A percentile compares a stretch with the other conserved stretches of the same genome.
These are phyloP conservation scores for Calonectria crousiana DNA, from an alignment of 2,329 filamentous ascomycete genomes.

Conservation along the genomic window DNA sequence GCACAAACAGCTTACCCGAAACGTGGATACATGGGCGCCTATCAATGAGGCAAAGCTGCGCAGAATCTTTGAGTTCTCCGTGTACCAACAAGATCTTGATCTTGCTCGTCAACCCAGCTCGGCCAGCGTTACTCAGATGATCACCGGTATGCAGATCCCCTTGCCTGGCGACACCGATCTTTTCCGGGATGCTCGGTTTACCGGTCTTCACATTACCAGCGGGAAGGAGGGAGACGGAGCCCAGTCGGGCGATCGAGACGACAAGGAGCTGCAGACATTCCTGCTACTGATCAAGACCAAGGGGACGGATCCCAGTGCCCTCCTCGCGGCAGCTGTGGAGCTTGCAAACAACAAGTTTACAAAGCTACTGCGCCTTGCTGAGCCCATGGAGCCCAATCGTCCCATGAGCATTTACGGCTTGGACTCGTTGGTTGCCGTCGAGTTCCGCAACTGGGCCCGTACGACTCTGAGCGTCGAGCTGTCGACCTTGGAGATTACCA, in stretches of 20 bases:
- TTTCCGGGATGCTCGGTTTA: slow-evolving; percentile 42
- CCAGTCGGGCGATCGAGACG: slow-evolving; percentile 7
- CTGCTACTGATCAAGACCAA: slow-evolving; percentile 23
- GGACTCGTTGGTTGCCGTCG: slow-evolving; percentile 47
- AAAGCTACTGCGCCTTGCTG: slow-evolving; percentile 39
- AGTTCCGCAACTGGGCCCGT: slow-evolving; percentile 44
- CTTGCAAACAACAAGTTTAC: slow-evolving; percentile 39
- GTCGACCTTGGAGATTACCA: slow-evolving; percentile 46
- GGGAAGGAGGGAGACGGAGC: slow-evolving; percentile 14
- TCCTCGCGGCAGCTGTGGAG: slow-evolving; percentile 35
- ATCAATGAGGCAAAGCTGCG: slow-evolving; percentile 47
- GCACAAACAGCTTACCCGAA: slow-evolving; percentile 13
- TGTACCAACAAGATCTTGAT: slow-evolving; percentile 42
- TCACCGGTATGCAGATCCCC: slow-evolving; percentile 41
- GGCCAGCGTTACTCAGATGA: slow-evolving; percentile 40
- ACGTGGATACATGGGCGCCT: slow-evolving; percentile 27
- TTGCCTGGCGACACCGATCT: slow-evolving; percentile 40
- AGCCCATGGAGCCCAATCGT: slow-evolving; percentile 41
- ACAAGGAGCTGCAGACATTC: slow-evolving; percentile 29
- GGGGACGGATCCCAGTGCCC: slow-evolving; percentile 14
- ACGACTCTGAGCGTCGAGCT: slow-evolving; percentile 41
- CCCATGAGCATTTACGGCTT: slow-evolving; percentile 44
- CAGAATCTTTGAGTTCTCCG: slow-evolving; percentile 43
- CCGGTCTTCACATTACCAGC: slow-evolving; percentile 18
- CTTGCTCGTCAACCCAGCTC: slow-evolving; percentile 21